Conservation (phyloP, 306 rosid genomes). For the Vigna nakashimae region DNA sequence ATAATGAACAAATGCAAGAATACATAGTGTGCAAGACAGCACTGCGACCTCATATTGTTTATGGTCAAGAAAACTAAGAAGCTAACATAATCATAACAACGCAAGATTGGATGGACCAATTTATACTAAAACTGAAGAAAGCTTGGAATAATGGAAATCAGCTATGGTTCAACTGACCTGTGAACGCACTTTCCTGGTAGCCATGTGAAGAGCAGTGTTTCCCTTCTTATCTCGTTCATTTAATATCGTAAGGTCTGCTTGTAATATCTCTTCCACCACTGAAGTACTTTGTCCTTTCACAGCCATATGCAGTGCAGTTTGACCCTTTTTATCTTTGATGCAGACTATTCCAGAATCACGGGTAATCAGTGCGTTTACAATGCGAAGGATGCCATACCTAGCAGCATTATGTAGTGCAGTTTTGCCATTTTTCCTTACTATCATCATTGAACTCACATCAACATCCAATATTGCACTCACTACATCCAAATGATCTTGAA, state of each 20-base stretch:
- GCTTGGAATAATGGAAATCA: neutral
- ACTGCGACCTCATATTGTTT: slow-evolving; percentile 1
- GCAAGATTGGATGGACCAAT: slow-evolving; percentile 25
- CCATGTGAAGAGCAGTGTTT: slow-evolving; percentile 89
- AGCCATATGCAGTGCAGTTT: slow-evolving; percentile 98
- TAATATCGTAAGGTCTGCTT: slow-evolving; percentile 59
- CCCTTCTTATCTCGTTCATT: slow-evolving; percentile 92
- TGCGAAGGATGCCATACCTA: slow-evolving; percentile 69
- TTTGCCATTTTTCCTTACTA: slow-evolving; percentile 92
- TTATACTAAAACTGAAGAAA: slow-evolving; percentile 39
- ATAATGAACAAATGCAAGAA: slow-evolving; percentile 1
- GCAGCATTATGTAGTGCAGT: slow-evolving; percentile 88
- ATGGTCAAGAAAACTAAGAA: slow-evolving; percentile 5
- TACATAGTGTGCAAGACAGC: neutral
- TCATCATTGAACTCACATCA: slow-evolving; percentile 65
- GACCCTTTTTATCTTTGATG: slow-evolving; percentile 88
- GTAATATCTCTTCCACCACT: slow-evolving; percentile 77
- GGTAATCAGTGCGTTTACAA: slow-evolving; percentile 67
- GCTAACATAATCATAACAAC: slow-evolving; percentile 9
- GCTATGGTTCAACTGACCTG: slow-evolving; percentile 55
- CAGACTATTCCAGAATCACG: slow-evolving; percentile 68
- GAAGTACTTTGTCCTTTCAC: slow-evolving; percentile 74
- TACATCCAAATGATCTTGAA: slow-evolving; percentile 74
- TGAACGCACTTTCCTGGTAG: slow-evolving; percentile 87
- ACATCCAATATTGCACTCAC: slow-evolving; percentile 85